Percentiles rank a stretch among this genome's conserved stretches.
phyloP scores from a whole-genome alignment of 202 grass and related monocot genomes.

The Schoenoplectus tabernaemontani region DNA sequence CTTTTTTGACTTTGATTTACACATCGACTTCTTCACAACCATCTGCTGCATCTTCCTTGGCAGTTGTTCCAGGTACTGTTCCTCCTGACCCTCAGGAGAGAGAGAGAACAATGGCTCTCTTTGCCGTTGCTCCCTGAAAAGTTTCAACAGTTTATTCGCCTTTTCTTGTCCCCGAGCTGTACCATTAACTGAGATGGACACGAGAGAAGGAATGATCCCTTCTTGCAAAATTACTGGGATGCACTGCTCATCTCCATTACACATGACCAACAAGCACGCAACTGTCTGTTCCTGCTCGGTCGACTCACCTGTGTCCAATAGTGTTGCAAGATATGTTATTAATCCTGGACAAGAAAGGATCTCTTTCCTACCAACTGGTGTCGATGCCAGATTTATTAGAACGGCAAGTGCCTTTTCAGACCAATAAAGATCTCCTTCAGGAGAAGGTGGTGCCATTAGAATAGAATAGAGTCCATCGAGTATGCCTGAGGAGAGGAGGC shows the following conservation, averaged over 20 bases:
- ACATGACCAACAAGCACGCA: constrained; percentile 80
- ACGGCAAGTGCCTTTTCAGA: constrained; percentile 64
- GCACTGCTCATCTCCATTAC: constrained; percentile 58
- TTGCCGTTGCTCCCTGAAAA: constrained; percentile 92
- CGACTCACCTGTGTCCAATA: constrained; percentile 58
- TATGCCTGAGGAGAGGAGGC: constrained; percentile 58
- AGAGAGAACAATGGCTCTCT: constrained; percentile 27
- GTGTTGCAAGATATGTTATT: constrained; percentile 41
- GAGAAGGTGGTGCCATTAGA: constrained; percentile 29
- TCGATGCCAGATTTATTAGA: constrained; percentile 66
- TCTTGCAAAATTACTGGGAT: constrained; percentile 71
- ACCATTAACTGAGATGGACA: constrained; percentile 61
- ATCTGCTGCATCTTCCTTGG: constrained; percentile 23
- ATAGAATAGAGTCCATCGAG: constrained; percentile 50
- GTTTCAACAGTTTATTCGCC: constrained; percentile 74
- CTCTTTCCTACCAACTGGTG: constrained; percentile 50
- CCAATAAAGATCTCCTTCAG: constrained; percentile 49
- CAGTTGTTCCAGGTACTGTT: constrained; percentile 13
- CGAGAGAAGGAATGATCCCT: constrained; percentile 74
- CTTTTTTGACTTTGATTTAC: constrained; percentile 85
- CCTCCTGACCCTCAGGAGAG: constrained; percentile 1
- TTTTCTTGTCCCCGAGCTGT: constrained; percentile 63
- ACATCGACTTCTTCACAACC: constrained; percentile 46
- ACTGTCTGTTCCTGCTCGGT: constrained; percentile 73
- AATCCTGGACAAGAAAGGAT: constrained; percentile 53